Conservation (phyloP, 73 alveolate species). For the Tetrahymena elliotti region DNA sequence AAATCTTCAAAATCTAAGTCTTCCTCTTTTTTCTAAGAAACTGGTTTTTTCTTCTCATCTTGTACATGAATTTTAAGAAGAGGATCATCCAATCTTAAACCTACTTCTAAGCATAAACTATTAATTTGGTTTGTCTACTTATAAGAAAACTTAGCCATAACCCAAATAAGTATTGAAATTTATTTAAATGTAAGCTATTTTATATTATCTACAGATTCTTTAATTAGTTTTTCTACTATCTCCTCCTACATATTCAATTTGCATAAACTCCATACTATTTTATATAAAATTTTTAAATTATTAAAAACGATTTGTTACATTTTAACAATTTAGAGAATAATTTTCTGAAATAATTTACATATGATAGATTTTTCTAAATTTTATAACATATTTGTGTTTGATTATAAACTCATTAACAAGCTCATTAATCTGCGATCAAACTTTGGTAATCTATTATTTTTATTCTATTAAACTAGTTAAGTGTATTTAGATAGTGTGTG, state of each 20-base stretch:
- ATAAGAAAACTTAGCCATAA: not conserved
- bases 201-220: not conserved
- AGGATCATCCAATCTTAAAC: not conserved
- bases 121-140: not conserved
- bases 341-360: not conserved
- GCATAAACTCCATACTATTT: not conserved
- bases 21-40: not conserved
- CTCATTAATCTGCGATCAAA: not conserved
- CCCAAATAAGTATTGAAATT: not conserved
- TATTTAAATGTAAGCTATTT: not conserved
- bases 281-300: not conserved
- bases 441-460: not conserved
- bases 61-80: not conserved
- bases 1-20: not conserved
- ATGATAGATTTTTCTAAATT: not conserved
- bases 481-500: not conserved
- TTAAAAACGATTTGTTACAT: no score
- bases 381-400: not conserved
- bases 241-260: not conserved
- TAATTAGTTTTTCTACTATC: not conserved
- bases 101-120: not conserved
- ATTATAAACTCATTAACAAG: not conserved
- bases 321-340: no score
- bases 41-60: not conserved
- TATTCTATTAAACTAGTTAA: not conserved